phyloP scores from a whole-genome alignment of 345 rosid species.

The Citrus australasica region DNA sequence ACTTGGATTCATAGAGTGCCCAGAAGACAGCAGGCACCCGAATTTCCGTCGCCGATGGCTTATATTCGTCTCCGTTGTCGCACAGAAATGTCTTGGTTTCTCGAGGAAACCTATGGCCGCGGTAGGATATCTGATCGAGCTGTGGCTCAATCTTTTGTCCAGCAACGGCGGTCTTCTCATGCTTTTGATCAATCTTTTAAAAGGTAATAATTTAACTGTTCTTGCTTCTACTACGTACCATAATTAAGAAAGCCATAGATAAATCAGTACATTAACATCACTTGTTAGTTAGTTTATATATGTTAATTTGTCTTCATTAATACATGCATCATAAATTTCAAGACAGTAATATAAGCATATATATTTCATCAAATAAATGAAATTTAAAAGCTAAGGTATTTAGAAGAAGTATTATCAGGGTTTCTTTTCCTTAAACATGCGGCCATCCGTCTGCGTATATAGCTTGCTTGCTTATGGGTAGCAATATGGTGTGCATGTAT shows the following conservation, averaged over 20 bases:
- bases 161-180: conserved; percentile 39
- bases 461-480: background rate
- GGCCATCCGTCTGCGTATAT: background rate
- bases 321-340: background rate
- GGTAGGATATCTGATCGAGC: conserved; percentile 23
- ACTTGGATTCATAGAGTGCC: conserved; percentile 26
- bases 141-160: conserved; percentile 40
- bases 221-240: background rate
- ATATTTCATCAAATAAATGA: background rate
- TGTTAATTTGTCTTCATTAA: background rate
- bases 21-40: conserved; percentile 5
- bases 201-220: conserved; percentile 23
- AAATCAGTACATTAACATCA: background rate
- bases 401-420: no score
- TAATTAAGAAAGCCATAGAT: no score
- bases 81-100: conserved; percentile 36
- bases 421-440: background rate
- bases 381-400: no score
- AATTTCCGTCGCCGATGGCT: conserved; percentile 46
- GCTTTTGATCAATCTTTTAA: conserved; percentile 26
- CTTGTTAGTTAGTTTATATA: background rate
- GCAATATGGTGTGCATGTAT: background rate
- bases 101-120: conserved; percentile 18
- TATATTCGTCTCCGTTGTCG: conserved; percentile 43
- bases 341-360: background rate